Conservation (phyloP, 495 filamentous ascomycete species). For the Acidomyces sp. region DNA sequence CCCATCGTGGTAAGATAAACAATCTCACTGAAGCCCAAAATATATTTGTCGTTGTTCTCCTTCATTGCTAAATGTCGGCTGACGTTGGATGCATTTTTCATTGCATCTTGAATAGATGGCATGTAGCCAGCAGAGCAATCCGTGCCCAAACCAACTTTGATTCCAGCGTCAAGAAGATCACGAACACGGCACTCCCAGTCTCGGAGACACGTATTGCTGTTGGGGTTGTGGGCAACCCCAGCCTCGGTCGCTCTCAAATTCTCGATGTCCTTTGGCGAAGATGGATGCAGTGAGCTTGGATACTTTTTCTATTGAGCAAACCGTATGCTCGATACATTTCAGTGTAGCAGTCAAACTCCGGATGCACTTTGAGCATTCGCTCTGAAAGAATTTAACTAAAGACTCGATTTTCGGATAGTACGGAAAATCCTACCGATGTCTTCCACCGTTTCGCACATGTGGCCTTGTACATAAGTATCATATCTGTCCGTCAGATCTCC, state of each 20-base stretch:
- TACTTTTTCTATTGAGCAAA: conserved; percentile 1
- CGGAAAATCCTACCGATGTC: conserved; percentile 2
- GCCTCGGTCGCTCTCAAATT: conserved; percentile 3
- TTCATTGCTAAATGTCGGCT: conserved; percentile 7
- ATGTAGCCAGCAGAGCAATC: conserved; percentile 13
- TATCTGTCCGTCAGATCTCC: conserved; percentile 1
- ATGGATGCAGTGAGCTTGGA: conserved; percentile 10
- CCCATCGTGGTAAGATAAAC: conserved; percentile 14
- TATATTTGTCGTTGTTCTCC: conserved; percentile 1
- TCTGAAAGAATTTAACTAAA: not conserved
- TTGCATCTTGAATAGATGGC: conserved; percentile 8
- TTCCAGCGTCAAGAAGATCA: conserved; percentile 8
- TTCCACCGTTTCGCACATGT: conserved; percentile 11
- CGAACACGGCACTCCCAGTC: conserved; percentile 9
- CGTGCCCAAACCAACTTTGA: conserved; percentile 10
- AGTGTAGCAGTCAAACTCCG: conserved; percentile 1
- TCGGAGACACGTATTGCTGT: conserved; percentile 13
- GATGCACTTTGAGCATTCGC: conserved; percentile 7
- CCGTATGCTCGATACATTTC: conserved; percentile 8
- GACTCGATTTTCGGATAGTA: not conserved
- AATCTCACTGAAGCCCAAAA: conserved; percentile 8
- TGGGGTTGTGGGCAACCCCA: conserved; percentile 9
- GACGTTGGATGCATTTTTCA: conserved; percentile 6
- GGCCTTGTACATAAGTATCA: conserved; percentile 4
- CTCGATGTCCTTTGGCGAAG: conserved; percentile 7